A percentile compares a stretch with the other conserved stretches of the same genome.
phyloP scores from a whole-genome alignment of 2,329 filamentous ascomycete species.

The Tolypocladium ovalisporum region DNA sequence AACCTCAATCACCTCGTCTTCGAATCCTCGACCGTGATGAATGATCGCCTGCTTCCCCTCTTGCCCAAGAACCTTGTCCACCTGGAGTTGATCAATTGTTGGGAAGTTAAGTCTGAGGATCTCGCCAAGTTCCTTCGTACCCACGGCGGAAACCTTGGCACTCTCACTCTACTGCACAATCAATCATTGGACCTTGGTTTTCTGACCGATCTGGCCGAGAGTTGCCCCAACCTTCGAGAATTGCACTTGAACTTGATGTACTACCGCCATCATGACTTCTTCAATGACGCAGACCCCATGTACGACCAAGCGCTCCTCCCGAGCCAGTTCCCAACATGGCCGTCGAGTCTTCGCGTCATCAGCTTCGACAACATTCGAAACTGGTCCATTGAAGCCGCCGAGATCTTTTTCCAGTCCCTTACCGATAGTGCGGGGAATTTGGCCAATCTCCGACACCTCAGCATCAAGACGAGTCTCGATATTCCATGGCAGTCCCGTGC shows the following conservation, averaged over 20 bases:
- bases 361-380: conserved; percentile 70
- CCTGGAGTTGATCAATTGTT: conserved; percentile 70
- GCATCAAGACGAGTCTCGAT: conserved; percentile 68
- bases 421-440: conserved; percentile 59
- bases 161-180: conserved; percentile 67
- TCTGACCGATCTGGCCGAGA: conserved; percentile 49
- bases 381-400: conserved; percentile 58
- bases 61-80: conserved; percentile 56
- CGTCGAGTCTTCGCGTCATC: conserved; percentile 55
- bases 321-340: conserved; percentile 68
- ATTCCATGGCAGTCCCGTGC: conserved; percentile 74
- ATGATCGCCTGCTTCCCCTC: conserved; percentile 53
- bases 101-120: conserved; percentile 57
- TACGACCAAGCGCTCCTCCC: conserved; percentile 58
- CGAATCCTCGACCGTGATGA: conserved; percentile 63
- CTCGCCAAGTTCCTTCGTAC: conserved; percentile 54
- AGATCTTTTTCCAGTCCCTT: conserved; percentile 70
- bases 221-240: conserved; percentile 60
- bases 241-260: conserved; percentile 72
- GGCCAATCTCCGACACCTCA: conserved; percentile 55
- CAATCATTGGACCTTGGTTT: conserved; percentile 69
- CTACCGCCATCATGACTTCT: conserved; percentile 56
- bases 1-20: conserved; percentile 58
- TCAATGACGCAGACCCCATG: conserved; percentile 62
- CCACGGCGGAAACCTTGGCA: conserved; percentile 56